Evolutionary conservation across 257 asterid species (phyloP).

Genomic region (Petrea volubilis): DNA sequence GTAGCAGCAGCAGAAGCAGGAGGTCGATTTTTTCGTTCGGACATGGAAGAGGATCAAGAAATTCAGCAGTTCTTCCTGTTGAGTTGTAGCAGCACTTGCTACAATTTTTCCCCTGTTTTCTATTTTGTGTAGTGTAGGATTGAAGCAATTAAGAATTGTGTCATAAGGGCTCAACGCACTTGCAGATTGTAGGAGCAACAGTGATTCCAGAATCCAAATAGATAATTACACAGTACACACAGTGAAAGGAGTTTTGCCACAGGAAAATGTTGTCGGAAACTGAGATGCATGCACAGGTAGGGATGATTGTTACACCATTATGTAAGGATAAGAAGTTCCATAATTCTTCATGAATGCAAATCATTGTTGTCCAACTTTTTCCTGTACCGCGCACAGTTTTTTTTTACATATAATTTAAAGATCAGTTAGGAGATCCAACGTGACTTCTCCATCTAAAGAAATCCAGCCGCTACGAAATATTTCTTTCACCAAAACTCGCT

Average conservation of each 20-base stretch:
- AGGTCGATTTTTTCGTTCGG: slow-evolving; percentile 76
- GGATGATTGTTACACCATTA: slow-evolving; percentile 5
- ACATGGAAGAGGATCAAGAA: slow-evolving; percentile 62
- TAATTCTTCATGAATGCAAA: slow-evolving; percentile 19
- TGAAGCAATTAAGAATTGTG: neutral
- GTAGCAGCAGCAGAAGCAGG: slow-evolving; percentile 68
- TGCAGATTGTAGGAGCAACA: slow-evolving; percentile 19
- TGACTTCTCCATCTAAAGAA: no score
- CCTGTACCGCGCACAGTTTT: no score
- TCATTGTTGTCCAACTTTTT: neutral
- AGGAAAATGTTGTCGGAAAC: neutral
- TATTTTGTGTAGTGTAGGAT: neutral
- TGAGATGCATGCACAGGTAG: neutral
- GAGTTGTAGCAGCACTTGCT: slow-evolving; percentile 22
- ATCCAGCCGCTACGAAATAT: no score
- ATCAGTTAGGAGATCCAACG: no score
- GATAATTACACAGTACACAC: neutral
- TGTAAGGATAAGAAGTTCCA: slow-evolving; percentile 6
- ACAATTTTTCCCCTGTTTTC: neutral
- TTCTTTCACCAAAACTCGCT: no score
- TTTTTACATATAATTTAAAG: no score
- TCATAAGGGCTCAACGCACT: neutral
- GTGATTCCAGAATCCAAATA: no score
- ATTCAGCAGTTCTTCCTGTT: slow-evolving; percentile 57
- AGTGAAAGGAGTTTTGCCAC: neutral